phyloP scores from a whole-genome alignment of 148 eudicot species.

The Salicornia ramosissima region DNA sequence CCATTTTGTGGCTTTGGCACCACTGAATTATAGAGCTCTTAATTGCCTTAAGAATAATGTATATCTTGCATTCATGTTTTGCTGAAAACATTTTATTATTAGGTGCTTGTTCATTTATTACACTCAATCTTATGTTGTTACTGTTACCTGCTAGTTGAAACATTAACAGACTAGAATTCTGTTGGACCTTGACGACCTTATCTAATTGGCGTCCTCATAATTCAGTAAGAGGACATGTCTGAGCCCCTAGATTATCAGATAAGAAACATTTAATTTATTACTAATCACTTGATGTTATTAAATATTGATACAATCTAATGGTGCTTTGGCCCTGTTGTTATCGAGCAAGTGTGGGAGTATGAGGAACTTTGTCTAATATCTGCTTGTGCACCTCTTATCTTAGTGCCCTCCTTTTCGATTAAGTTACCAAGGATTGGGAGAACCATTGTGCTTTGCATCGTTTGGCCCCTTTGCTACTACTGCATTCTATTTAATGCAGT shows the following conservation, averaged over 20 bases:
- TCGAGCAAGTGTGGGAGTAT: background rate
- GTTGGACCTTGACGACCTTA: background rate
- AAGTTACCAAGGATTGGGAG: conserved; percentile 88
- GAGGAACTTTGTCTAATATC: background rate
- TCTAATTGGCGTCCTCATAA: background rate
- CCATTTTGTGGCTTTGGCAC: no score
- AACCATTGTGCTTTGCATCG: conserved; percentile 86
- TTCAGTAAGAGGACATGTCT: background rate
- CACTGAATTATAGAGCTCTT: background rate
- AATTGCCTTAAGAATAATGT: background rate
- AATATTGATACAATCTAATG: background rate
- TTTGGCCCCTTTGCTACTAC: conserved; percentile 92
- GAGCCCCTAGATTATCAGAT: background rate
- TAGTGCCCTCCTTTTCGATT: conserved; percentile 97
- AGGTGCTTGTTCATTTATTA: background rate
- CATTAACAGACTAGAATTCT: background rate
- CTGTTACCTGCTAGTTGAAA: background rate
- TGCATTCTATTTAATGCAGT: conserved; percentile 73
- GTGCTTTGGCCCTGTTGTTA: background rate
- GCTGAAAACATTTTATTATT: background rate
- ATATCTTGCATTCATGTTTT: background rate
- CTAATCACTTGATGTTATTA: conserved; percentile 6
- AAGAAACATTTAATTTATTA: background rate
- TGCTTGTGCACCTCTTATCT: conserved; percentile 7
- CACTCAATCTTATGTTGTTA: background rate